Evolutionary conservation across 192 early-diverging fungal genomes (phyloP).

Genomic region (Blastocladiella britannica): DNA sequence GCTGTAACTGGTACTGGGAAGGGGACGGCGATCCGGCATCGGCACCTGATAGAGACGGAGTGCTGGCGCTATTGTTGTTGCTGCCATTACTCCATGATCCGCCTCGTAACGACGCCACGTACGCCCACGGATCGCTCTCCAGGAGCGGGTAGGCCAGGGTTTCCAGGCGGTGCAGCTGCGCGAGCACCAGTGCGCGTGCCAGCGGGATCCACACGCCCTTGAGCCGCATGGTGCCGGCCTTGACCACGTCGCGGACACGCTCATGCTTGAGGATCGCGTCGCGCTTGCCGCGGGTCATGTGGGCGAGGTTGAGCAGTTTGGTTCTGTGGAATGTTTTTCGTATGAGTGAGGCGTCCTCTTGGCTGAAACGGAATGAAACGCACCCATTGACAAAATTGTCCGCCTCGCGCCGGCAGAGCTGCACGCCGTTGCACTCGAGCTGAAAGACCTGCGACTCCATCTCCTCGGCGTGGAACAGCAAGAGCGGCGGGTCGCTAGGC

Average conservation of each 20-base stretch:
- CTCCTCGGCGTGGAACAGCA: neutral
- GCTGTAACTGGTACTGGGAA: too few species aligned
- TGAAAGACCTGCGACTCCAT: neutral
- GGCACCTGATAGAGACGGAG: too few species aligned
- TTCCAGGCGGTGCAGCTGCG: slow-evolving; percentile 50
- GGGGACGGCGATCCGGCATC: too few species aligned
- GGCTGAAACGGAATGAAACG: neutral
- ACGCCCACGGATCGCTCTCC: slow-evolving; percentile 44
- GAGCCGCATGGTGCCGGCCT: slow-evolving; percentile 67
- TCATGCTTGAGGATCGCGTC: slow-evolving; percentile 75
- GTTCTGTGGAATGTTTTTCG: slow-evolving; percentile 41
- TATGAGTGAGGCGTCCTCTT: neutral
- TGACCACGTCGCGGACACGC: slow-evolving; percentile 63
- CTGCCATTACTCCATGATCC: too few species aligned
- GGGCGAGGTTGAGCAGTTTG: slow-evolving; percentile 65
- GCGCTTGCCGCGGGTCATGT: slow-evolving; percentile 68
- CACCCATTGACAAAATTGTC: neutral
- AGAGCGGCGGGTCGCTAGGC: neutral
- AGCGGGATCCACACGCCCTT: slow-evolving; percentile 74
- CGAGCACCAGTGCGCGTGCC: slow-evolving; percentile 36
- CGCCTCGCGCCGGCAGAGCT: neutral
- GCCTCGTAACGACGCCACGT: too few species aligned
- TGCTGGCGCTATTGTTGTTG: too few species aligned
- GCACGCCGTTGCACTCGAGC: neutral
- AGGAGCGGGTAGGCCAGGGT: slow-evolving; percentile 56